Percentiles rank a stretch among this genome's conserved stretches.
Conservation (phyloP, 768 basidiomycete genomes). For the Termitomyces sp. region DNA sequence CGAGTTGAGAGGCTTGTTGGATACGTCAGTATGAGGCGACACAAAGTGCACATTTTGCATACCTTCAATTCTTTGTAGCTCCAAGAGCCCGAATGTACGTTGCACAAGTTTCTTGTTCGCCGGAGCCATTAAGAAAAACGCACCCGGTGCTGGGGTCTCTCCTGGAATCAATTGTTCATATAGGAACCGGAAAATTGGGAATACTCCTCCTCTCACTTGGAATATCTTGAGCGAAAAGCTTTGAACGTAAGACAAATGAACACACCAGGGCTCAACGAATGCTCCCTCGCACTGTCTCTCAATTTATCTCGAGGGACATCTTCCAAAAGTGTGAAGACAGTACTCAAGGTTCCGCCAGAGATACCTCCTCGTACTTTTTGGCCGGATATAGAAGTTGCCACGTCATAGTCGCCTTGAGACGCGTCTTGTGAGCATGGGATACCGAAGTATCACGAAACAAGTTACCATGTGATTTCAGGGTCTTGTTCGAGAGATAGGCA, state of each 20-base stretch:
- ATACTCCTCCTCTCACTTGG: conserved; percentile 10
- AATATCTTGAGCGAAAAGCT: neutral
- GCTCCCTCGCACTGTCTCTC: conserved; percentile 20
- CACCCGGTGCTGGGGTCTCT: conserved; percentile 27
- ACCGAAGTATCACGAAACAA: neutral
- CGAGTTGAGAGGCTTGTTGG: neutral
- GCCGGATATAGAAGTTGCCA: conserved; percentile 57
- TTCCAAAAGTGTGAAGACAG: conserved; percentile 32
- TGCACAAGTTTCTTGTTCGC: conserved; percentile 41
- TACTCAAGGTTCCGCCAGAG: conserved; percentile 64
- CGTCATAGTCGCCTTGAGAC: conserved; percentile 22
- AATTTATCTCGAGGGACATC: conserved; percentile 31
- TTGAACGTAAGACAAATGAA: neutral
- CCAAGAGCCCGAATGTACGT: conserved; percentile 42
- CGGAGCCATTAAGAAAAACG: conserved; percentile 37
- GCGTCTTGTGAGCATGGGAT: neutral
- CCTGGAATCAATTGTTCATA: conserved; percentile 37
- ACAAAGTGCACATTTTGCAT: neutral
- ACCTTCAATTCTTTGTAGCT: conserved; percentile 26
- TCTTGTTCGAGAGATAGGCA: conserved; percentile 65
- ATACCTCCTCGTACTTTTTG: conserved; percentile 43
- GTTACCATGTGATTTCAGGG: conserved; percentile 44
- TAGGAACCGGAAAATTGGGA: conserved; percentile 24
- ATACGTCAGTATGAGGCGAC: neutral
- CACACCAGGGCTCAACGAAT: conserved; percentile 3